Base-by-base conservation (phyloP, 305 asterid species). In the Fraxinus baroniana region DNA sequence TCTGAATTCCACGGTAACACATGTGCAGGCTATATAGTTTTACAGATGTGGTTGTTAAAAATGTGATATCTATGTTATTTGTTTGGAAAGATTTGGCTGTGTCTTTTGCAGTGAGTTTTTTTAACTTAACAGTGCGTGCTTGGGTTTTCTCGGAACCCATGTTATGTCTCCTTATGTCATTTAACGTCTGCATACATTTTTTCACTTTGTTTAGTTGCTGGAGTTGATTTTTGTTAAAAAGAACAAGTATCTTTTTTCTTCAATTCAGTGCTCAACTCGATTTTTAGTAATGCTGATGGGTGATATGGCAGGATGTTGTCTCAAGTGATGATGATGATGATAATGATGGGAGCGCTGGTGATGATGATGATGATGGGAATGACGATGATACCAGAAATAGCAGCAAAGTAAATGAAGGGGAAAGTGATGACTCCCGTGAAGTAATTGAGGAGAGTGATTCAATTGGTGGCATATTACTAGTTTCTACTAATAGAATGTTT, bases 251-350 rank as follows among this genome's bases (percentile, higher is more conserved):
- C 62, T 39, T 35, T 79, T 52, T 5, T 20, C 52, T 39, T 39
- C 52, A 68, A 37, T 77, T 73, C 30, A 26, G 17, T 72, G 33
- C 30, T 79, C 22, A 35, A 8, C 57, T 82, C 17, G 5, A 30
- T 79, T 68, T 32, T 62, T 62, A 4, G 17, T 32, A 13, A 68
- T 41, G 77, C 17, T 60, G 66, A 32, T 30, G 79, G 66, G 66
- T 82, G 15, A 70, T 68, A 49, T 86, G 26, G 80, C 93, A 91
- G 97, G 94, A 87, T 79, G 83, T 74, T 80, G 78, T 68, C 79
- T 81, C 89, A n/a, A 81, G 84, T 79, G 90, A 80, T 28, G 39
- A 52, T 24, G 81, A 77, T 73, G 49, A 60, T 49, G 37, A 52
- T 24, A 79, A 77, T 76, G 49, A 46, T 62, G 83, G 9, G 7